Conservation (phyloP, 2,329 filamentous ascomycete genomes). For the Onygenales sp. region DNA sequence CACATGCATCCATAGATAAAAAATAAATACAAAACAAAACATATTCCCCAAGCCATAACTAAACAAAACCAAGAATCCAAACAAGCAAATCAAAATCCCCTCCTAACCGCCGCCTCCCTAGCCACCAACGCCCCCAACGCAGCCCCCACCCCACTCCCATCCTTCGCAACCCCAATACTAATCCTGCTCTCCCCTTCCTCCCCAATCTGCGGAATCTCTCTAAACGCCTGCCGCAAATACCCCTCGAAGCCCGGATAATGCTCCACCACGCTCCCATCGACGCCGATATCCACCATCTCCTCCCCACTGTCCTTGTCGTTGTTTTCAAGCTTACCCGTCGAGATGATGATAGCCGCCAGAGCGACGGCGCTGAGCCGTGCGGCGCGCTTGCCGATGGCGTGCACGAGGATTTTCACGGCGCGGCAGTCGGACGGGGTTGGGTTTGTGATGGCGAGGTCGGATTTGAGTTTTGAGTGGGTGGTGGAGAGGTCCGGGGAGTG, state of each 20-base stretch:
- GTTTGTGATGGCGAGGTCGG: conserved; percentile 64
- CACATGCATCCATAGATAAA: neutral
- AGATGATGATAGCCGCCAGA: conserved; percentile 72
- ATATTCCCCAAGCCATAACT: neutral
- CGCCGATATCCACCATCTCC: conserved; percentile 78
- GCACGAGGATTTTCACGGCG: conserved; percentile 73
- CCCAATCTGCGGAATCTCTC: conserved; percentile 68
- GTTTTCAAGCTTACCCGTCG: conserved; percentile 62
- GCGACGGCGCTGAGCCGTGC: conserved; percentile 82
- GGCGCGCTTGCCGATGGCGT: conserved; percentile 77
- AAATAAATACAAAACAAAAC: neutral
- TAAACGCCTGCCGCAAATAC: conserved; percentile 74
- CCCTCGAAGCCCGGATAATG: conserved; percentile 90
- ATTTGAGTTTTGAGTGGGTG: conserved; percentile 69
- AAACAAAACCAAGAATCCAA: neutral
- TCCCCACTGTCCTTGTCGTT: conserved; percentile 40
- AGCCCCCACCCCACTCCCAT: conserved; percentile 90
- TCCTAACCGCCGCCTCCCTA: conserved; percentile 41
- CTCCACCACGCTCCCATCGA: conserved; percentile 89
- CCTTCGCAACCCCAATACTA: conserved; percentile 91
- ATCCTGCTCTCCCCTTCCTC: conserved; percentile 71
- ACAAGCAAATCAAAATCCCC: neutral
- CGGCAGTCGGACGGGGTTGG: conserved; percentile 75
- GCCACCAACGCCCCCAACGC: conserved; percentile 90
- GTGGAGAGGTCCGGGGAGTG: conserved; percentile 60